phyloP scores from a whole-genome alignment of 176 grass and related monocot genomes.

The Metroxylon sagu region DNA sequence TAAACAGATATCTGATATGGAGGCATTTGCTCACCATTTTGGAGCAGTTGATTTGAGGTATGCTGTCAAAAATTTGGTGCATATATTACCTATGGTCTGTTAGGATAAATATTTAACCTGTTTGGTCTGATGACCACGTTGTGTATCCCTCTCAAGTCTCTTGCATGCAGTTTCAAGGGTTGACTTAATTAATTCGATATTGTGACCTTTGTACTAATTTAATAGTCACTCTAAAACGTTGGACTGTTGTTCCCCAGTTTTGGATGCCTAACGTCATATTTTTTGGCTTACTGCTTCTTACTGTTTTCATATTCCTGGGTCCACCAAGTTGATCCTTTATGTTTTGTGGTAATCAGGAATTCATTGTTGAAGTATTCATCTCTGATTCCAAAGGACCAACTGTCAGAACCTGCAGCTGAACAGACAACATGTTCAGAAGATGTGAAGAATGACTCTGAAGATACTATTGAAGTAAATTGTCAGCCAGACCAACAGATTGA shows the following conservation, averaged over 20 bases:
- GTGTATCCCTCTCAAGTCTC: too few relatives aligned
- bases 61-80: background rate
- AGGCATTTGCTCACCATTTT: slow-evolving; percentile 68
- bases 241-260: too few relatives aligned
- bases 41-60: slow-evolving; percentile 84
- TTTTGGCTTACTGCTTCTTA: background rate
- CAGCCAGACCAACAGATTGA: slow-evolving; percentile 16
- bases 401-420: slow-evolving; percentile 15
- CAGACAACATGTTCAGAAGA: slow-evolving; percentile 8
- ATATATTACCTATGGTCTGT: background rate
- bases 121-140: too few relatives aligned
- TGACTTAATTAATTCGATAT: too few relatives aligned
- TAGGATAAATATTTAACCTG: too few relatives aligned
- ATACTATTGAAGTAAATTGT: slow-evolving; percentile 12
- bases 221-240: too few relatives aligned
- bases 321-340: slow-evolving; percentile 20
- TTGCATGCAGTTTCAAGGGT: too few relatives aligned
- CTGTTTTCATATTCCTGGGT: background rate
- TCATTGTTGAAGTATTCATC: slow-evolving; percentile 54
- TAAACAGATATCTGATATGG: slow-evolving; percentile 61
- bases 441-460: slow-evolving; percentile 21
- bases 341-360: slow-evolving; percentile 41
- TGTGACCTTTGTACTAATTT: too few relatives aligned
- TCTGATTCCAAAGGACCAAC: slow-evolving; percentile 39
- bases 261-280: too few relatives aligned